Evolutionary conservation across 371 early-diverging fungal species (phyloP).

Genomic region (Mortierella sp.): DNA sequence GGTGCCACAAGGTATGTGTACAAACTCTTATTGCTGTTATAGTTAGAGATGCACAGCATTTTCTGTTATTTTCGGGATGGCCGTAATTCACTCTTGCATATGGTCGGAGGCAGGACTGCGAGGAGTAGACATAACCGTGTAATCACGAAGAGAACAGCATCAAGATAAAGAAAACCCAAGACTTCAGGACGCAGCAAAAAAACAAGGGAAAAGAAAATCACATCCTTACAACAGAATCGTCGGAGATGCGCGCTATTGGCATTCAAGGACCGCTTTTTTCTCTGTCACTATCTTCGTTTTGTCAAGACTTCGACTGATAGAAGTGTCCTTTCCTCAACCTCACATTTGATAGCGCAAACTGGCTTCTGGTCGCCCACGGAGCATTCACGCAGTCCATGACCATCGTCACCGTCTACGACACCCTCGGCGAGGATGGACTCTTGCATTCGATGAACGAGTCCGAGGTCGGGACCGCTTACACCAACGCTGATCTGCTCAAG

Average conservation of each 20-base stretch:
- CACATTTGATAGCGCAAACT: constrained; percentile 68
- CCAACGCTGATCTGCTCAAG: constrained; percentile 81
- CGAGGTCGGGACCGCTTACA: constrained; percentile 81
- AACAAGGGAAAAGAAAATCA: not conserved
- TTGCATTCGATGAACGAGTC: constrained; percentile 87
- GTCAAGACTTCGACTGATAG: no score
- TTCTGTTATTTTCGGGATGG: no score
- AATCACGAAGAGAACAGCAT: no score
- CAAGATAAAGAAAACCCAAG: no score
- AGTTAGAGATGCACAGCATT: no score
- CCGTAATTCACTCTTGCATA: no score
- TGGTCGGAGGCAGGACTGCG: no score
- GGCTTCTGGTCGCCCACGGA: constrained; percentile 76
- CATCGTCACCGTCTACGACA: constrained; percentile 89
- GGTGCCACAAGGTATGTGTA: constrained; percentile 83
- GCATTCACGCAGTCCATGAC: constrained; percentile 75
- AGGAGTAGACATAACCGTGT: no score
- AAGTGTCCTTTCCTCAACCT: no score
- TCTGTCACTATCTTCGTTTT: not conserved
- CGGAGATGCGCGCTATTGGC: not conserved
- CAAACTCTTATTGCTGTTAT: no score
- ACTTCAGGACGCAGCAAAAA: no score
- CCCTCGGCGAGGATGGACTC: constrained; percentile 89
- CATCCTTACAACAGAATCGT: not conserved
- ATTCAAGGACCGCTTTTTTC: not conserved